These are phyloP conservation scores for Parasitella parasitica DNA, from an alignment of 371 early-diverging fungal genomes.

Conservation along the genomic window DNA sequence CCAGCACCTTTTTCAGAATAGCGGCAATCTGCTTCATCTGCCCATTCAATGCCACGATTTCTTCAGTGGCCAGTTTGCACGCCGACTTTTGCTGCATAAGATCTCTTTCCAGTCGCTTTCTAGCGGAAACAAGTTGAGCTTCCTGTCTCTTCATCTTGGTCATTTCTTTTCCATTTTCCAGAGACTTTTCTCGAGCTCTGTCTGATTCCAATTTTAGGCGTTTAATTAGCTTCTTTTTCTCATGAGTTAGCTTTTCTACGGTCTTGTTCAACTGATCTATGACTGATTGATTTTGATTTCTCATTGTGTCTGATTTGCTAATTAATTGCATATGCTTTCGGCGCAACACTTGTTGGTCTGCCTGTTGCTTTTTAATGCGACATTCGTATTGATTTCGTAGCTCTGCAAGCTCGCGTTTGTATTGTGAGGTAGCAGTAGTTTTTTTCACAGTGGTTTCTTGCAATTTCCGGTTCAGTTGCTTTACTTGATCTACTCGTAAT, in stretches of 20 bases:
- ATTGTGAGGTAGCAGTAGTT: slow-evolving; percentile 8
- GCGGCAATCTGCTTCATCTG: slow-evolving; percentile 38
- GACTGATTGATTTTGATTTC: slow-evolving; percentile 43
- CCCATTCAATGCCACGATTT: slow-evolving; percentile 21
- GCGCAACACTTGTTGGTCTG: slow-evolving; percentile 58
- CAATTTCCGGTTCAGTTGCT: slow-evolving; percentile 43
- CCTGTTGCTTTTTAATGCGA: slow-evolving; percentile 61
- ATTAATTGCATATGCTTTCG: slow-evolving; percentile 55
- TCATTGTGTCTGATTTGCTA: slow-evolving; percentile 43
- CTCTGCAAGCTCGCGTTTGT: slow-evolving; percentile 26
- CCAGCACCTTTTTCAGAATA: slow-evolving; percentile 30
- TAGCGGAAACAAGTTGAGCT: slow-evolving; percentile 25
- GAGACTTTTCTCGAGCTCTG: slow-evolving; percentile 58
- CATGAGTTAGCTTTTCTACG: slow-evolving; percentile 59
- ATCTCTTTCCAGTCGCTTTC: slow-evolving; percentile 32
- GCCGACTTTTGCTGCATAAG: slow-evolving; percentile 22
- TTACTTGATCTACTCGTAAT: slow-evolving; percentile 53
- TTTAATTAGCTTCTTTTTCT: slow-evolving; percentile 73
- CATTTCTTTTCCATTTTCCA: slow-evolving; percentile 65
- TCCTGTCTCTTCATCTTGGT: slow-evolving; percentile 64
- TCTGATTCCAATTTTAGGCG: slow-evolving; percentile 73
- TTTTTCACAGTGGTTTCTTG: slow-evolving; percentile 19
- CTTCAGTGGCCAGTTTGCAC: slow-evolving; percentile 31
- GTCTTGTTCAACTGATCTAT: slow-evolving; percentile 45
- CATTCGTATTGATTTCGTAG: slow-evolving; percentile 55